Conservation (phyloP, 345 rosid species). For the Eucalyptus caleyi region DNA sequence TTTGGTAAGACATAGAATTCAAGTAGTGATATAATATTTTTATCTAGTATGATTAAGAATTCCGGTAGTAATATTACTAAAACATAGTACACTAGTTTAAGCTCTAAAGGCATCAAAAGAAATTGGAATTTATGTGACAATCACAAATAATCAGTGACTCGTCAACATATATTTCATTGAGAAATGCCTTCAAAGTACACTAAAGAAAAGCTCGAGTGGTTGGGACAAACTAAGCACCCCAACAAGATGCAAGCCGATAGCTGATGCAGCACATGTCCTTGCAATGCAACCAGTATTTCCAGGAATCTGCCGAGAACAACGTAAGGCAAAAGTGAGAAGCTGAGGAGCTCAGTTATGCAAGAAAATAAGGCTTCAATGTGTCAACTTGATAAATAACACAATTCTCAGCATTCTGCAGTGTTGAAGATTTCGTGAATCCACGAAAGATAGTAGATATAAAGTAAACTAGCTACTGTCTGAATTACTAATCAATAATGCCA, state of each 20-base stretch:
- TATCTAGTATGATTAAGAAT: not conserved
- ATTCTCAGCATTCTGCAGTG: not conserved
- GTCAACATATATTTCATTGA: not conserved
- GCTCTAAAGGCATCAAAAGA: not conserved
- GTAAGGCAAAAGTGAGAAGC: conserved; percentile 10
- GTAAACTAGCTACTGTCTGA: not conserved
- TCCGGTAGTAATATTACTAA: not conserved
- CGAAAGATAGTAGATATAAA: not conserved
- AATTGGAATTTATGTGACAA: not conserved
- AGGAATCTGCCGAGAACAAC: conserved; percentile 63
- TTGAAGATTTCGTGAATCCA: not conserved
- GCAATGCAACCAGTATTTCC: conserved; percentile 98
- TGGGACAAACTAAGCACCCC: conserved; percentile 24
- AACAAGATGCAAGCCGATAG: conserved; percentile 81
- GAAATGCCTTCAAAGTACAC: not conserved
- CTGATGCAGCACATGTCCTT: conserved; percentile 91
- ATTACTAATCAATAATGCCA: not conserved
- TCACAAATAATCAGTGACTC: not conserved
- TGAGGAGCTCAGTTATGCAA: not conserved
- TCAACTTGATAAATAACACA: not conserved
- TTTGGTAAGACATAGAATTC: not conserved
- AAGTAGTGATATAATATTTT: not conserved
- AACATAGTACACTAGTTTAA: not conserved
- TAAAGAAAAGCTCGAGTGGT: not conserved
- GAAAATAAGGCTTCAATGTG: not conserved